Percentiles rank a stretch among this genome's conserved stretches.
phyloP scores from a whole-genome alignment of 73 alveolate genomes.

The Symbiodinium pilosum region DNA sequence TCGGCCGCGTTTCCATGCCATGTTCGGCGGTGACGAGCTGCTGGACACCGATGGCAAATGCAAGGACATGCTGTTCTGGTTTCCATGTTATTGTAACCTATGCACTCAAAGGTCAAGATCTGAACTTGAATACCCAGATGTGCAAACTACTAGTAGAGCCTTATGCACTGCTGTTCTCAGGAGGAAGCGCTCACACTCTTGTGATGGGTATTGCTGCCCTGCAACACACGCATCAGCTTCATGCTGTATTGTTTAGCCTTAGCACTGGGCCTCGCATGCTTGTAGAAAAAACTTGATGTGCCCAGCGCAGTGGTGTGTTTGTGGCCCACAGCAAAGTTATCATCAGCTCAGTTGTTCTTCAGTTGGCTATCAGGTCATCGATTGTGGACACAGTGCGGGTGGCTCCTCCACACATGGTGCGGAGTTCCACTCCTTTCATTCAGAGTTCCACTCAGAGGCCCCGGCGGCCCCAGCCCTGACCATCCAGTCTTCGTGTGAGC shows the following conservation, averaged over 20 bases:
- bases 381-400: not conserved
- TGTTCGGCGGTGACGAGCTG: not conserved
- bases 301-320: too few species aligned
- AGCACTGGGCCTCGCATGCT: not conserved
- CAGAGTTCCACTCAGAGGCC: too few species aligned
- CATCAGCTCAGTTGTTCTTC: too few species aligned
- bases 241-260: not conserved
- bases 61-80: slow-evolving; percentile 9
- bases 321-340: too few species aligned
- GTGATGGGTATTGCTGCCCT: not conserved
- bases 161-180: not conserved
- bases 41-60: not conserved
- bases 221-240: not conserved
- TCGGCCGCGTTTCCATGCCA: slow-evolving; percentile 27
- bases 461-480: too few species aligned
- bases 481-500: too few species aligned
- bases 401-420: not conserved
- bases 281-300: not conserved
- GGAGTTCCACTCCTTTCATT: slow-evolving; percentile 2
- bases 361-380: not conserved
- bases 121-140: too few species aligned
- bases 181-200: slow-evolving; percentile 57
- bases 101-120: too few species aligned
- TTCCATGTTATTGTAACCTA: too few species aligned
- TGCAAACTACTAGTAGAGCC: too few species aligned